A percentile compares a stretch with the other conserved stretches of the same genome.
Evolutionary conservation across 768 basidiomycete genomes (phyloP).

Genomic region (Mycena maculata): DNA sequence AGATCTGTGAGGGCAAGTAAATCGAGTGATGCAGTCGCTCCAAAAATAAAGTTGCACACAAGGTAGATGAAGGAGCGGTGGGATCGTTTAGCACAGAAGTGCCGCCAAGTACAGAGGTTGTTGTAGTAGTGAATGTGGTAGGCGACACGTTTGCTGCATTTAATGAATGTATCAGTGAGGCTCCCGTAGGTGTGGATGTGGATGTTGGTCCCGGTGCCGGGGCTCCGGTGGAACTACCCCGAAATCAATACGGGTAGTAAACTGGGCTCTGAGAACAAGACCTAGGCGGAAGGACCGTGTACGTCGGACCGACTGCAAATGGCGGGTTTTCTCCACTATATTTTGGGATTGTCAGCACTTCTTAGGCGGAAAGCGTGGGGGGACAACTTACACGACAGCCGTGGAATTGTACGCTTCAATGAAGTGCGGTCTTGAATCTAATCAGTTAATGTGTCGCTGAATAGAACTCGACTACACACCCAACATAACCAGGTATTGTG

Average conservation of each 20-base stretch:
- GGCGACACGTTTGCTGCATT: background rate
- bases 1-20: background rate
- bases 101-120: background rate
- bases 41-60: background rate
- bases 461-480: constrained; percentile 1
- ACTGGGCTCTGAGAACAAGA: background rate
- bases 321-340: constrained; percentile 16
- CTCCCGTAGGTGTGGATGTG: background rate
- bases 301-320: constrained; percentile 17
- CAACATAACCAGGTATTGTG: constrained; percentile 17
- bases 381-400: constrained; percentile 9
- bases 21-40: background rate
- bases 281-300: constrained; percentile 16
- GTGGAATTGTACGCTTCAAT: constrained; percentile 23
- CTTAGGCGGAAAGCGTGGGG: background rate
- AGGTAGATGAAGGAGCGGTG: background rate
- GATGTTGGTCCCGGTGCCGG: background rate
- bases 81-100: background rate
- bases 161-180: background rate
- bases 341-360: background rate
- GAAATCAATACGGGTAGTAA: background rate
- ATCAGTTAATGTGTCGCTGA: background rate
- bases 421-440: constrained; percentile 8
- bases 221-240: background rate
- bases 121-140: background rate